Conservation (phyloP, 2,329 filamentous ascomycete species). For the Pseudopithomyces maydicus region DNA sequence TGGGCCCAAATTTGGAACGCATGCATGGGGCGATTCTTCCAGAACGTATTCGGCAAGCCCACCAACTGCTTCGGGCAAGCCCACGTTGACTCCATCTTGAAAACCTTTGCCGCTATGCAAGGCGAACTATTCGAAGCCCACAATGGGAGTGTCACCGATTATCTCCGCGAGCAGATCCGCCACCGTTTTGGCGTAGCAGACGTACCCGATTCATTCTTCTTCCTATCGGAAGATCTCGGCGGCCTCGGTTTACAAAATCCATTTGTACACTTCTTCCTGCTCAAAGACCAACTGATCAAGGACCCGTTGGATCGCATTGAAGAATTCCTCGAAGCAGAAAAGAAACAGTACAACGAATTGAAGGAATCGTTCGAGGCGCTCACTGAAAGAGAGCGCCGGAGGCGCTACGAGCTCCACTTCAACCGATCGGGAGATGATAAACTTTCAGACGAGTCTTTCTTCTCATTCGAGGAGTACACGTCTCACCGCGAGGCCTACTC, state of each 20-base stretch:
- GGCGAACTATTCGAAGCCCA: constrained; percentile 46
- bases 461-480: constrained; percentile 14
- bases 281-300: constrained; percentile 23
- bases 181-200: constrained; percentile 56
- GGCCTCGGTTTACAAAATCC: constrained; percentile 55
- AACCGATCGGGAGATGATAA: too few species aligned
- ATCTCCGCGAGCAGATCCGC: constrained; percentile 52
- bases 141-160: constrained; percentile 21
- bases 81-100: constrained; percentile 56
- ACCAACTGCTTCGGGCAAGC: constrained; percentile 55
- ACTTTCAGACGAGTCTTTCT: constrained; percentile 12
- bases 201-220: constrained; percentile 56
- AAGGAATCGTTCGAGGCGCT: constrained; percentile 31
- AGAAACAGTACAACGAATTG: constrained; percentile 36
- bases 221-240: constrained; percentile 53
- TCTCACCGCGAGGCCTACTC: constrained; percentile 8
- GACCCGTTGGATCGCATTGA: constrained; percentile 47
- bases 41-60: constrained; percentile 54
- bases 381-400: constrained; percentile 12
- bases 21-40: constrained; percentile 55
- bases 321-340: constrained; percentile 43
- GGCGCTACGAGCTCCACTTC: constrained; percentile 7
- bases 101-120: constrained; percentile 53
- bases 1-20: constrained; percentile 52
- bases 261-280: constrained; percentile 51